Evolutionary conservation across 345 rosid genomes (phyloP).

Genomic region (Lumnitzera racemosa): DNA sequence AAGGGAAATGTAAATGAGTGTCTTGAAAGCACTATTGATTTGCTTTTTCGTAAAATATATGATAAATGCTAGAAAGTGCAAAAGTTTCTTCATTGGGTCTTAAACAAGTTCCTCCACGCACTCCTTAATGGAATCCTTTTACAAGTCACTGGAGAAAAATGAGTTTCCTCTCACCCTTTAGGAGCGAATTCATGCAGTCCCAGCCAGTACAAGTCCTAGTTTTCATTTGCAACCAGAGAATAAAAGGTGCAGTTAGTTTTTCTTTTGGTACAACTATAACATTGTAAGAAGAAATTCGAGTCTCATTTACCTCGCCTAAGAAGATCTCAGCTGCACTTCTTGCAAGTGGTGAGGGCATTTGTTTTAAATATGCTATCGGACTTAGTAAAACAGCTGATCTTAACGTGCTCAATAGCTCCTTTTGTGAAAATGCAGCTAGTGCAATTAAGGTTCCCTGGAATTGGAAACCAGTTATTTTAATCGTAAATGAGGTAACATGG

Average conservation of each 20-base stretch:
- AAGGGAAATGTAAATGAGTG: too few species aligned
- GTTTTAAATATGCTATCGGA: constrained; percentile 34
- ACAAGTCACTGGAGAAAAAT: neutral
- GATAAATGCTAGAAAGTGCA: neutral
- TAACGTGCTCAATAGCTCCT: constrained; percentile 14
- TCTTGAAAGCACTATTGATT: neutral
- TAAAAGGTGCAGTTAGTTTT: neutral
- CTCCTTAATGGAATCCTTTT: too few species aligned
- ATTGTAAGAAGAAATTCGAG: neutral
- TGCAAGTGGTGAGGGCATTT: constrained; percentile 15
- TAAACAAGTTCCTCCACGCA: too few species aligned
- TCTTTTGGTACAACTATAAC: too few species aligned
- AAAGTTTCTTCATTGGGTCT: neutral
- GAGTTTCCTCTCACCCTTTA: constrained; percentile 20
- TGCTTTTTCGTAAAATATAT: neutral
- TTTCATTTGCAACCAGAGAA: neutral
- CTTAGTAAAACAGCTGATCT: constrained; percentile 37
- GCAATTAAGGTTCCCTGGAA: constrained; percentile 38
- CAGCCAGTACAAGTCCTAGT: constrained; percentile 33
- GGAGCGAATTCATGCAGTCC: constrained; percentile 32
- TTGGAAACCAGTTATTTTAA: neutral
- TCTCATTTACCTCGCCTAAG: constrained; percentile 20
- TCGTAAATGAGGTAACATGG: too few species aligned
- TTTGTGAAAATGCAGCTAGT: constrained; percentile 33
- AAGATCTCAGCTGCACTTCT: constrained; percentile 23